Evolutionary conservation across 1,284 basidiomycete genomes (phyloP), one percentile per base, ranked within the genome.

Genomic region (Trametes polyzona): DNA sequence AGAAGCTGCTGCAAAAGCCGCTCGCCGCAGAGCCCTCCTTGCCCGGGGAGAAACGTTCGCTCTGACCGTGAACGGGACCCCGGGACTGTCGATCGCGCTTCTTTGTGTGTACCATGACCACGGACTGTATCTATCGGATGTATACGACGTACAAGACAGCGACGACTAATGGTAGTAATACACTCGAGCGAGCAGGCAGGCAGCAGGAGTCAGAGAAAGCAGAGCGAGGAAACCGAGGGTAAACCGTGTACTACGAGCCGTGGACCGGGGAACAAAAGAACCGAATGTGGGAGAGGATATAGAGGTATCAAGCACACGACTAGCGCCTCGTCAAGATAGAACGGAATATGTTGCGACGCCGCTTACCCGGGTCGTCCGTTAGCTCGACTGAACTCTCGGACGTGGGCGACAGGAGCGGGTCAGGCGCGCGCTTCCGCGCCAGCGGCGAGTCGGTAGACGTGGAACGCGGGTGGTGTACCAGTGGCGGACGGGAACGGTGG

Each of bases 1-100:
- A 94, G 69, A 82, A 80, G 67, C 74, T 90, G 57, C 65, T 92
- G 57, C 83, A 87, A 67, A 84, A 78, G 67, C 79, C 80, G 19
- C 71, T 90, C 33, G 48, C 48, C 33, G 67, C 65, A 29, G 65
- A 71, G 0, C 26, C 58, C 16, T 29, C 46, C 14, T 57, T 42
- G 32, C 21, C 32, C 8, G 42, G 35, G 24, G 61, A 59, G 39
- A 63, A 60, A 43, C 58, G 58, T 21, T 49, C 50, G 30, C 40
- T 50, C 17, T 61, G 52, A 64, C 17, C 49, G 46, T 16, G 49
- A 33, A 39, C 42, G n/a, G n/a, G n/a, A n/a, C n/a, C n/a, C n/a
- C n/a, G n/a, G n/a, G n/a, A n/a, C n/a, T n/a, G n/a, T n/a, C n/a
- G n/a, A n/a, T n/a, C n/a, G n/a, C 33, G 47, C 49, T 39, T 36